These are phyloP conservation scores for Chenopodium album DNA, from an alignment of 148 eudicot species.

Conservation along the genomic window DNA sequence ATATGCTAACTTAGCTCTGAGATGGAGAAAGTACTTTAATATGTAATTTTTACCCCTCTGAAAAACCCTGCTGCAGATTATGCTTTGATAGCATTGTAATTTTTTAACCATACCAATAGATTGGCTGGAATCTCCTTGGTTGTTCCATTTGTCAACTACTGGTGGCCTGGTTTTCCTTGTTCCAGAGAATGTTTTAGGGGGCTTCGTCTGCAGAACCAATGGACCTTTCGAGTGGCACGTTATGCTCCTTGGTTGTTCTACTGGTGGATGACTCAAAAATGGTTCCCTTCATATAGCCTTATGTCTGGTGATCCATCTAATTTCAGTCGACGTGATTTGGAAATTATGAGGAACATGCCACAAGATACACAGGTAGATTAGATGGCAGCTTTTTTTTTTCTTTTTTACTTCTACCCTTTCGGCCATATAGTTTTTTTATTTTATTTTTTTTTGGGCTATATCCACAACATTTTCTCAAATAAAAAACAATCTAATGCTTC, in stretches of 20 bases:
- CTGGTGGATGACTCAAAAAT: conserved; percentile 78
- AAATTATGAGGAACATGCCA: conserved; percentile 45
- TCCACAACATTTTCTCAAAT: neutral
- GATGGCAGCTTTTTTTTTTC: conserved; percentile 29
- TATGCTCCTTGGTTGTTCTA: conserved; percentile 62
- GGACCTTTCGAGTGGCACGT: conserved; percentile 66
- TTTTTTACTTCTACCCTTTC: neutral
- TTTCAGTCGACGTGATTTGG: conserved; percentile 44
- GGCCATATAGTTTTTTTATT: too few relatives aligned
- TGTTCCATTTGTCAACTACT: conserved; percentile 62
- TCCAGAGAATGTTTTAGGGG: conserved; percentile 35
- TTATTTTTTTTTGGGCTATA: neutral
- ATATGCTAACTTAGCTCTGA: neutral
- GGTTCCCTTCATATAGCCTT: conserved; percentile 53
- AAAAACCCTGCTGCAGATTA: neutral
- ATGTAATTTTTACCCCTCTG: too few relatives aligned
- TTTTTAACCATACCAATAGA: conserved; percentile 35
- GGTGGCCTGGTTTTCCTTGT: conserved; percentile 75
- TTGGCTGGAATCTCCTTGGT: conserved; percentile 70
- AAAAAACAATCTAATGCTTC: neutral
- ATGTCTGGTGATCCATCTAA: conserved; percentile 23
- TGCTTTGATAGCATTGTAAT: neutral
- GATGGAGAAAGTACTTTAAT: neutral
- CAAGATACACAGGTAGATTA: conserved; percentile 33
- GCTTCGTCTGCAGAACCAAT: conserved; percentile 40